Percentiles rank a stretch among this genome's conserved stretches.
These are phyloP conservation scores for Chrysoporthe deuterocubensis DNA, from an alignment of 2,329 filamentous ascomycete genomes.

Conservation along the genomic window DNA sequence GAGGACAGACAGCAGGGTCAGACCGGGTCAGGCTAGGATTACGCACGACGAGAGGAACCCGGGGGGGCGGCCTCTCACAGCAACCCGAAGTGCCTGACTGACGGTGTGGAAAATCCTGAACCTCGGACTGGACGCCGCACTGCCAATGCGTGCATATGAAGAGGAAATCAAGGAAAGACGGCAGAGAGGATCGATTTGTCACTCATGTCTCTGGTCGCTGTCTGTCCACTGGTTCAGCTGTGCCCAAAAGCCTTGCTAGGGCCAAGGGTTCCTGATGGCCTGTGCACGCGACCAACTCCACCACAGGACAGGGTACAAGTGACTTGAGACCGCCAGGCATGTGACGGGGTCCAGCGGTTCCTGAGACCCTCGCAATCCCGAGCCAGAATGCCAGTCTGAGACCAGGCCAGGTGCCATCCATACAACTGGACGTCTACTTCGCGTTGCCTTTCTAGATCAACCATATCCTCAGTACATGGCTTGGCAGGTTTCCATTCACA, in stretches of 20 bases:
- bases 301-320: neutral
- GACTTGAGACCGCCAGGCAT: conserved; percentile 18
- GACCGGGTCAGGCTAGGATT: conserved; percentile 1
- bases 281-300: conserved; percentile 24
- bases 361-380: neutral
- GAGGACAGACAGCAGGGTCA: conserved; percentile 23
- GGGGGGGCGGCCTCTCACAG: conserved; percentile 19
- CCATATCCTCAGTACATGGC: neutral
- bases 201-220: conserved; percentile 1
- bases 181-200: neutral
- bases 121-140: neutral
- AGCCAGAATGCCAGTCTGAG: too few relatives aligned
- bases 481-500: neutral
- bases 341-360: conserved; percentile 13
- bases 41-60: conserved; percentile 6
- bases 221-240: neutral
- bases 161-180: neutral
- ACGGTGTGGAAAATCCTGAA: neutral
- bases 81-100: conserved; percentile 6
- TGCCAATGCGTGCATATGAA: neutral
- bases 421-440: neutral
- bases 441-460: neutral
- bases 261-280: conserved; percentile 12
- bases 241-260: neutral
- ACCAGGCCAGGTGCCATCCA: neutral